phyloP scores from a whole-genome alignment of 345 rosid genomes.

The Raphanus sativus region DNA sequence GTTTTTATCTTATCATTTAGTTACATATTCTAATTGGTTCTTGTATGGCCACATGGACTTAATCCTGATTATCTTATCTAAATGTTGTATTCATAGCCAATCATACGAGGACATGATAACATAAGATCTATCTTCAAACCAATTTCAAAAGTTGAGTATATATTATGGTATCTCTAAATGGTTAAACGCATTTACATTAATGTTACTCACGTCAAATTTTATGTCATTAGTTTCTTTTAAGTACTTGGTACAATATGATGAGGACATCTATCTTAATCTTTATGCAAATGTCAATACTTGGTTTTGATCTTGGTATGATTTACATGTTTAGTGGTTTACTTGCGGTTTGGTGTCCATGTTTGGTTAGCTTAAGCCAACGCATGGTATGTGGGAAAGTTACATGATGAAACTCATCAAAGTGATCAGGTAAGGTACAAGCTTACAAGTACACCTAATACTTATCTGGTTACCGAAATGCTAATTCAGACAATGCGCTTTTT shows the following conservation, averaged over 20 bases:
- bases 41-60: neutral
- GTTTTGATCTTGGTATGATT: neutral
- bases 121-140: neutral
- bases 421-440: constrained; percentile 46
- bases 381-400: constrained; percentile 70
- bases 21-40: neutral
- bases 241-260: neutral
- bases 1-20: neutral
- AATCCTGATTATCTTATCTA: neutral
- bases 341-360: constrained; percentile 45
- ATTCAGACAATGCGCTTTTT: neutral
- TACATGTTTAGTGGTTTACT: constrained; percentile 1
- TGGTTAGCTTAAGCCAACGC: constrained; percentile 62
- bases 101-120: neutral
- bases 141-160: neutral
- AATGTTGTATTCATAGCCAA: neutral
- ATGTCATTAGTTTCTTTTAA: neutral
- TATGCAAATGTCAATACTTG: neutral
- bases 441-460: neutral
- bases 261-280: neutral
- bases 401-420: constrained; percentile 52
- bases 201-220: neutral
- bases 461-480: neutral
- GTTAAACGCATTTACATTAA: neutral
- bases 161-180: neutral